Evolutionary conservation across 2,329 filamentous ascomycete genomes (phyloP).

Genomic region (Teratosphaeria pseudoeucalypti): DNA sequence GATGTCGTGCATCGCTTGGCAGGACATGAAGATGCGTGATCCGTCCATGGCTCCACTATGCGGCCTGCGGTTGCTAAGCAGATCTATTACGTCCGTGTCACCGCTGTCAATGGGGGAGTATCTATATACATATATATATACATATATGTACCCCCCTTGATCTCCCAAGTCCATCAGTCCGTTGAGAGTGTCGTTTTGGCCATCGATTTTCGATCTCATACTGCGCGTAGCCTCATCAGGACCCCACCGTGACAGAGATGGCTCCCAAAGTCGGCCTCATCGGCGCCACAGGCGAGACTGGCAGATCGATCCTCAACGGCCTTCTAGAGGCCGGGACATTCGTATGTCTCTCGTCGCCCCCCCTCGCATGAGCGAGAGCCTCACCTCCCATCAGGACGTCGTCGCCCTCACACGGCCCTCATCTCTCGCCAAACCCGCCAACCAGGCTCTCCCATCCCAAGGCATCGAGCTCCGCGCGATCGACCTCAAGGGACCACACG

Average conservation of each 20-base stretch:
- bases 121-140: background rate
- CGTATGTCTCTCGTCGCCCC: conserved; percentile 1
- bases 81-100: background rate
- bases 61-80: background rate
- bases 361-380: background rate
- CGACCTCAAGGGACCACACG: conserved; percentile 34
- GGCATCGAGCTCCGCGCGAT: conserved; percentile 35
- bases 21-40: background rate
- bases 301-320: conserved; percentile 29
- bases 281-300: conserved; percentile 37
- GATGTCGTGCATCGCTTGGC: background rate
- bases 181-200: too few species aligned
- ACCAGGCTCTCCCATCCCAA: conserved; percentile 29
- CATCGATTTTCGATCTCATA: background rate
- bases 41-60: background rate
- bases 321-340: conserved; percentile 23
- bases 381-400: conserved; percentile 31
- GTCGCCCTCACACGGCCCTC: conserved; percentile 37
- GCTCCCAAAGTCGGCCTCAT: conserved; percentile 9
- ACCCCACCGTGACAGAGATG: background rate
- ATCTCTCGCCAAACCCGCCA: conserved; percentile 36
- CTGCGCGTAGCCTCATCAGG: background rate
- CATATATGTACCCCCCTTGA: background rate
- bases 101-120: background rate
- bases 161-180: too few species aligned